These are phyloP conservation scores for Phialocephala sp. DNA, from an alignment of 2,329 filamentous ascomycete genomes.

Conservation along the genomic window DNA sequence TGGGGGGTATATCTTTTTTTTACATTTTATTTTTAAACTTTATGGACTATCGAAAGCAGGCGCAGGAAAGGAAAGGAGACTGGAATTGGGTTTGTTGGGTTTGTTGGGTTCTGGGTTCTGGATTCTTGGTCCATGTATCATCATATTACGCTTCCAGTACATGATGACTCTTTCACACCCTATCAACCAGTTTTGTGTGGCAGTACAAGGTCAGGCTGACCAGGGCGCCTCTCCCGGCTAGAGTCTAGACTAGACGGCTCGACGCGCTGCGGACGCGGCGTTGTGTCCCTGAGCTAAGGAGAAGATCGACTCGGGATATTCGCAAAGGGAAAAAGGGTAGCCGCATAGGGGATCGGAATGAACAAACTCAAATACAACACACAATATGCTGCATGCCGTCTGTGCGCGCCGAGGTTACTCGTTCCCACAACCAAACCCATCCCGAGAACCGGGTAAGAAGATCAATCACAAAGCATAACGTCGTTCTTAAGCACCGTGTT, in stretches of 20 bases:
- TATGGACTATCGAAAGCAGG: background rate
- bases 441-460: constrained; percentile 17
- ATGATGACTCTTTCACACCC: background rate
- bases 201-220: constrained; percentile 34
- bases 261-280: too few species aligned
- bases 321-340: background rate
- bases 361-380: constrained; percentile 12
- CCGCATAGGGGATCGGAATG: background rate
- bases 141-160: constrained; percentile 7
- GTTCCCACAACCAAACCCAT: too few species aligned
- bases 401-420: too few species aligned
- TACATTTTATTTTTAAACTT: background rate
- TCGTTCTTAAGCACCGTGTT: background rate
- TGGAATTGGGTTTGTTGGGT: constrained; percentile 1
- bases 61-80: constrained; percentile 1
- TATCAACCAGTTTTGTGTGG: constrained; percentile 26
- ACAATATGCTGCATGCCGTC: constrained; percentile 19
- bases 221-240: constrained; percentile 25
- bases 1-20: constrained; percentile 5
- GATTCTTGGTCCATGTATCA: constrained; percentile 14
- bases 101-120: too few species aligned
- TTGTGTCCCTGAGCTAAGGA: background rate
- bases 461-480: constrained; percentile 8
- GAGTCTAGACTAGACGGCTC: too few species aligned
- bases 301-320: background rate